Base-by-base conservation (phyloP, 108 stramenopile genomes). In the Cyclotella choctawhatcheeana region DNA sequence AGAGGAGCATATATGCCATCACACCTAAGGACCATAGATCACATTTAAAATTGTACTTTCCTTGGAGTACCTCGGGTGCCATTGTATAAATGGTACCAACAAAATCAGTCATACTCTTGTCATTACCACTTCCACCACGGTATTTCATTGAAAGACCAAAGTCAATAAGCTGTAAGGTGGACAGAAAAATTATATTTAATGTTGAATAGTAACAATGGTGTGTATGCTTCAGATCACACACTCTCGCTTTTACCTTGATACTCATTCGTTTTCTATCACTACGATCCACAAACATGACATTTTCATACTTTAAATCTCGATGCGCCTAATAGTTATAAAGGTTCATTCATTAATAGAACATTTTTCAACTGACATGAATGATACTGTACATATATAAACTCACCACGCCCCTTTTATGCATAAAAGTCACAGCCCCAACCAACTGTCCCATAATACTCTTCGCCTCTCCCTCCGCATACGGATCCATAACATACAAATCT, bases 21-120 rank as follows among this genome's bases (percentile, higher is more conserved):
- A 93, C 89, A 52, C 92, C 92, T 2, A 93, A 58, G 17, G 77
- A 78, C 95, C 95, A 97, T 3, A 93, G 55, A 68, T 97, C 97
- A 34, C 83, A 91, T 66, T 91, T 81, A 8, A 70, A 21, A 4
- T 72, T 85, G 61, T 97, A 93, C 31, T 84, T 63, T 13, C 97
- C 97, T 56, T 68, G 58, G n/a, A 96, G 34, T 25, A 96, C 87
- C 68, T 93, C 86, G 0, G 92, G 94, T 34, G 91, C 88, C 89
- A 93, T 94, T n/a, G 89, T 88, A 54, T 93, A 93, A 7, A 91
- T 85, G 2, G 87, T 88, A 27, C 92, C 92, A 12, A 90, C 89
- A 21, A 84, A 84, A 22, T 93, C 87, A 24, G 68, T 67, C 65
- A 93, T 47, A 29, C 18, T 69, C 12, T 56, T 44, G 44, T 69